Evolutionary conservation across 768 basidiomycete species (phyloP).

Genomic region (Cytidiella melzeri): DNA sequence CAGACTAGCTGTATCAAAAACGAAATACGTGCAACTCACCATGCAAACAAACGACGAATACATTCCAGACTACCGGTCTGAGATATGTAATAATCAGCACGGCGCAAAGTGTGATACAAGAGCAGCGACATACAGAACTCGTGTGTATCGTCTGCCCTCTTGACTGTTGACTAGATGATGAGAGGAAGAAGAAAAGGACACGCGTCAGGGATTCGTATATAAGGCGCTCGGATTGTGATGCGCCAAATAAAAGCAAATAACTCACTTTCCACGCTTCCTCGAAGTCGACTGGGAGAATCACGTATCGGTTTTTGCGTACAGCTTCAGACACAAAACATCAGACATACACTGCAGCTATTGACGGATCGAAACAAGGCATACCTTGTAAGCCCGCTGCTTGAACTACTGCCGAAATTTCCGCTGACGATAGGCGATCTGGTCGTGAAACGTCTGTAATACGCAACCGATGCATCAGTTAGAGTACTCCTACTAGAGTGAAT

Average conservation of each 20-base stretch:
- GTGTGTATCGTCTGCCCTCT: constrained; percentile 91
- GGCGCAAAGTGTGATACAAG: neutral
- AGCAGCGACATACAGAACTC: constrained; percentile 71
- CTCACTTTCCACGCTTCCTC: constrained; percentile 99
- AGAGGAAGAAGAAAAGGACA: constrained; percentile 24
- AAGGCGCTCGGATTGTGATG: constrained; percentile 17
- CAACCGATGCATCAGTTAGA: neutral
- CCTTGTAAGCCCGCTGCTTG: constrained; percentile 98
- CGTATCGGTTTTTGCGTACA: constrained; percentile 96
- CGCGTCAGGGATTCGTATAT: constrained; percentile 28
- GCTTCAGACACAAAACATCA: constrained; percentile 43
- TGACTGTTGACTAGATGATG: constrained; percentile 81
- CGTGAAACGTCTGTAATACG: constrained; percentile 77
- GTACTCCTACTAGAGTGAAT: neutral
- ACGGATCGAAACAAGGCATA: too few species aligned
- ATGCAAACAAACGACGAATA: constrained; percentile 11
- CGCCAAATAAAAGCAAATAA: constrained; percentile 51
- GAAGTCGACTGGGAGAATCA: constrained; percentile 94
- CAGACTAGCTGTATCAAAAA: constrained; percentile 18
- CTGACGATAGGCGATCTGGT: constrained; percentile 92
- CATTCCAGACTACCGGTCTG: constrained; percentile 34
- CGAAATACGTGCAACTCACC: constrained; percentile 31
- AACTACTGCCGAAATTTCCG: constrained; percentile 92
- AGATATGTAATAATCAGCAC: constrained; percentile 3
- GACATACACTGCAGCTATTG: neutral